These are phyloP conservation scores for Colletotrichum shisoi DNA, from an alignment of 2,329 filamentous ascomycete genomes.

Conservation along the genomic window DNA sequence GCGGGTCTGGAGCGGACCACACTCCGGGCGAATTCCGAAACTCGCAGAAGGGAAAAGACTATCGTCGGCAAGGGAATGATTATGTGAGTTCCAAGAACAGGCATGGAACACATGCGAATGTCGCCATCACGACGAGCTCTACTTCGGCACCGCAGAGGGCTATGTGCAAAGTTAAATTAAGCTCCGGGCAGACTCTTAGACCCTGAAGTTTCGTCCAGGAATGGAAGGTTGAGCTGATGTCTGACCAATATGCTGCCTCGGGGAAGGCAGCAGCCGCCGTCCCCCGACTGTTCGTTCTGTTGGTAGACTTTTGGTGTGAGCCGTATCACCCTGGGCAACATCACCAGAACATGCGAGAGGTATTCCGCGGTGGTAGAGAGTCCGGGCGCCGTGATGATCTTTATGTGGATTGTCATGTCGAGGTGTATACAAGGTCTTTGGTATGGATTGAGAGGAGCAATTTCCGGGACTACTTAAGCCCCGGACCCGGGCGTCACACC, in stretches of 20 bases:
- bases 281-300: background rate
- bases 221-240: slow-evolving; percentile 25
- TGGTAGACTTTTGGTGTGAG: background rate
- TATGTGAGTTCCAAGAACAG: slow-evolving; percentile 4
- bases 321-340: background rate
- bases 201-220: slow-evolving; percentile 2
- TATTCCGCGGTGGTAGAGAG: slow-evolving; percentile 1
- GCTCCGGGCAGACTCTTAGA: slow-evolving; percentile 3
- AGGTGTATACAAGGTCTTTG: slow-evolving; percentile 18
- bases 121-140: background rate
- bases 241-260: background rate
- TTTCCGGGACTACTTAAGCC: background rate
- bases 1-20: slow-evolving; percentile 22
- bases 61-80: background rate
- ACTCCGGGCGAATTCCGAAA: slow-evolving; percentile 19
- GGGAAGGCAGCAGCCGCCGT: background rate
- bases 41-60: background rate
- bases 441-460: slow-evolving; percentile 15
- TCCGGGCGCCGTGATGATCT: background rate
- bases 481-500: slow-evolving; percentile 29
- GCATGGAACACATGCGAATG: background rate
- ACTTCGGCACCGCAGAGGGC: slow-evolving; percentile 20
- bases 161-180: slow-evolving; percentile 1
- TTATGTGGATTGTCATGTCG: background rate
- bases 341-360: background rate